Evolutionary conservation across 106 monocot species (phyloP).

Genomic region (Acorus calamus): DNA sequence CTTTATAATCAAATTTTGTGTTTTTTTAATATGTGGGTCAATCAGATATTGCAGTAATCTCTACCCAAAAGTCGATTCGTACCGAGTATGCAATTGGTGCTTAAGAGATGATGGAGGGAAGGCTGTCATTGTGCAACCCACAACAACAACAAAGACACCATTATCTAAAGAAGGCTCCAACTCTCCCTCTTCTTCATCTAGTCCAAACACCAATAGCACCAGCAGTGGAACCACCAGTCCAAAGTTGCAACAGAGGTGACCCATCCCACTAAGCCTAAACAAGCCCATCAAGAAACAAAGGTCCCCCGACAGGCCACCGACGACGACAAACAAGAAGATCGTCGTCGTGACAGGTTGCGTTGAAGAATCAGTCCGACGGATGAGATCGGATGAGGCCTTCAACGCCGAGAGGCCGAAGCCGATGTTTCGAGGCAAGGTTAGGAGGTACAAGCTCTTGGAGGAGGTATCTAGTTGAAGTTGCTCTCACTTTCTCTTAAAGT

Average conservation of each 20-base stretch:
- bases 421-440: conserved; percentile 37
- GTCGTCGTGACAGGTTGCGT: conserved; percentile 1
- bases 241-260: conserved; percentile 12
- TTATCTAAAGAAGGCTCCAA: too few relatives aligned
- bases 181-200: conserved; percentile 3
- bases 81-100: conserved; percentile 62
- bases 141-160: neutral
- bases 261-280: conserved; percentile 18
- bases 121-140: neutral
- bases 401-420: conserved; percentile 18
- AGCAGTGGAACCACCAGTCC: neutral
- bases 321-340: conserved; percentile 17
- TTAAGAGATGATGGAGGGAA: conserved; percentile 31
- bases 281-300: conserved; percentile 47
- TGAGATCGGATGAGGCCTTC: conserved; percentile 5
- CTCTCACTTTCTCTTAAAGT: too few relatives aligned
- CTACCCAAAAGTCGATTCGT: conserved; percentile 29
- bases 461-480: conserved; percentile 46
- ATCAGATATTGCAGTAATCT: conserved; percentile 63
- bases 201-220: conserved; percentile 3
- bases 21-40: neutral
- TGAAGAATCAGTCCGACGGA: conserved; percentile 11
- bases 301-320: neutral
- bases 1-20: neutral
- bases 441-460: conserved; percentile 71